Evolutionary conservation across 345 rosid genomes (phyloP), one percentile per base, ranked within the genome.

Genomic region (Carallia brachiata): DNA sequence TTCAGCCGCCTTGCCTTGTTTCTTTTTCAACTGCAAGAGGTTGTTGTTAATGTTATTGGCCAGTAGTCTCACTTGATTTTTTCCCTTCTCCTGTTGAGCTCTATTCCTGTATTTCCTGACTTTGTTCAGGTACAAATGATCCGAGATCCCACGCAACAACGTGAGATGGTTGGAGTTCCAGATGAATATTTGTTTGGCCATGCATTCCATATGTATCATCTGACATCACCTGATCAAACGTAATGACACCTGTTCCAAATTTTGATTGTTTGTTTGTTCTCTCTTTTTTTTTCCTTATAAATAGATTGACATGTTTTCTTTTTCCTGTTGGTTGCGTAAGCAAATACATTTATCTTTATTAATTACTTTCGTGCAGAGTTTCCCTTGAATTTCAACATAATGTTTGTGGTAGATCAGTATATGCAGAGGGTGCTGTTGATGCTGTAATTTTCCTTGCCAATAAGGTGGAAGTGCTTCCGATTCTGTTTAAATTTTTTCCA

Each of bases 351-450:
- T 44, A 2, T 36, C 37, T 70, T 65, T 67, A 15, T 36, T 34
- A 66, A 48, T 56, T 70, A 0, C 50, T 57, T 74, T 13, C 64
- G n/a, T 73, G 78, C 88, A 90, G 96, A 61, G 98, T 95, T 62
- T 90, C 99, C 9, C 89, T 95, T 17, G 99, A 95, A 84, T 90
- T 95, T 80, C 99, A 95, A 79, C 99, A 95, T 73, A 95, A 95
- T 72, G 98, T 95, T 36, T 90, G 98, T 39, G 97, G 99, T 28
- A 78, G 98, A 84, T 95, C 98, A 4, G 90, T 92, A 68, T 95
- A 95, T 36, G 97, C 97, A 1, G 97, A 95, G 82, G 99, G 99
- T 50, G 88, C 98, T 44, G 78, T 95, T 50, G 99, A 95, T 72
- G 94, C 98, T 2, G 82, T 88, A 50, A 84, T 95, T 55, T 92